A percentile compares a stretch with the other conserved stretches of the same genome.
Conservation (phyloP, 345 rosid species). For the Euclidium syriacum region DNA sequence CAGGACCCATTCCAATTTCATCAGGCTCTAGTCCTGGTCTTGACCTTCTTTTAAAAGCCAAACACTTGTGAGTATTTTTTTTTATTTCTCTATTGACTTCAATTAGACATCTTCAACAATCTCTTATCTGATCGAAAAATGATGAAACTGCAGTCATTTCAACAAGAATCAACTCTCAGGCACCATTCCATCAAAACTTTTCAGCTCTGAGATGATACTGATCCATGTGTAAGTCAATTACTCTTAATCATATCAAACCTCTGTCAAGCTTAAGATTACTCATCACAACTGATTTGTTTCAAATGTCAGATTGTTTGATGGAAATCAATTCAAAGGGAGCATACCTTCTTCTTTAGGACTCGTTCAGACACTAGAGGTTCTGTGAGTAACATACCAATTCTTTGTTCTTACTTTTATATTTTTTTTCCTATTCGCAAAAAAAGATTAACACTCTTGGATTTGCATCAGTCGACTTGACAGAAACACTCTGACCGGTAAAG, state of each 20-base stretch:
- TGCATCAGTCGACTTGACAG: constrained; percentile 90
- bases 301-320: constrained; percentile 61
- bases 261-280: not conserved
- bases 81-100: not conserved
- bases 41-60: constrained; percentile 66
- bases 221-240: constrained; percentile 75
- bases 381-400: constrained; percentile 53
- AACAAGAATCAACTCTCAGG: constrained; percentile 93
- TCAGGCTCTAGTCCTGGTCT: constrained; percentile 53
- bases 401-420: not conserved
- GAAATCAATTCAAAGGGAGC: constrained; percentile 61
- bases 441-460: constrained; percentile 18
- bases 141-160: constrained; percentile 62
- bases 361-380: constrained; percentile 88
- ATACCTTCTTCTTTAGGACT: constrained; percentile 64
- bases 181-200: constrained; percentile 54
- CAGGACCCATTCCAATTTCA: constrained; percentile 75
- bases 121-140: constrained; percentile 8
- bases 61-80: constrained; percentile 70
- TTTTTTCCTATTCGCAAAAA: not conserved
- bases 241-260: not conserved
- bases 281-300: constrained; percentile 1
- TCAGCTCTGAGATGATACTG: constrained; percentile 67
- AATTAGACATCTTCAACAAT: not conserved
- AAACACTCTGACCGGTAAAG: constrained; percentile 55